Evolutionary conservation across 192 early-diverging fungal genomes (phyloP), one percentile per base, ranked within the genome.

Genomic region (Podila verticillata): DNA sequence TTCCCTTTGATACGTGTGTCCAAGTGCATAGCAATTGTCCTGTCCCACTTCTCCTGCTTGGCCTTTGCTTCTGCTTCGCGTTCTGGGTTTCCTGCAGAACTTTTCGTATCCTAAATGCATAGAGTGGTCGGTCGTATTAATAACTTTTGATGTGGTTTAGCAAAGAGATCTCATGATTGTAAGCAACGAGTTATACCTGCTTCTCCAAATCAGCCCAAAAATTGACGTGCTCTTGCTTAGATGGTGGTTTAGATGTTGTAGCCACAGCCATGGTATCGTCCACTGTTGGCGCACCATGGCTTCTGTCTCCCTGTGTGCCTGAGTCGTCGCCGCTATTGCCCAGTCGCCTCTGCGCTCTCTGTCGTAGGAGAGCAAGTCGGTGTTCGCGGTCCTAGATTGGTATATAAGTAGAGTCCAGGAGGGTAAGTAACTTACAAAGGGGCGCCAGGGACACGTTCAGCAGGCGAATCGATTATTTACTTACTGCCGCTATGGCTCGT

Each of bases 11-110:
- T 47, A 4, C 60, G 85, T 48, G 86, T 81, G 64, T 83, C 92
- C n/a, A 93, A 78, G 81, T 92, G 91, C 91, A 88, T 91, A 7
- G 91, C 92, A 56, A 84, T 84, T 26, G 89, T 74, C 30, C 84
- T 82, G 44, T 92, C 87, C 74, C 83, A 83, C 57, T 91, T 85
- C 5, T 84, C 74, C 39, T 90, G 70, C 48, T 87, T 87, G 20
- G 73, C 83, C n/a, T 81, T 72, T 57, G 83, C 70, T 61, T 93
- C 91, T 13, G 82, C 86, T 48, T 89, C 87, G 35, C 75, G 65
- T 65, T 92, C 90, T 19, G 86, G 80, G 67, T 92, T 92, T 39
- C 68, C 85, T 34, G 59, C 66, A 5, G 51, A 26, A n/a, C 58
- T 65, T 32, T 48, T 47, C 15, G 63, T 57, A 32, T 65, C 70